Evolutionary conservation across 768 basidiomycete genomes (phyloP), one percentile per base, ranked within the genome.

Genomic region (Pseudohyphozyma bogoriensis): DNA sequence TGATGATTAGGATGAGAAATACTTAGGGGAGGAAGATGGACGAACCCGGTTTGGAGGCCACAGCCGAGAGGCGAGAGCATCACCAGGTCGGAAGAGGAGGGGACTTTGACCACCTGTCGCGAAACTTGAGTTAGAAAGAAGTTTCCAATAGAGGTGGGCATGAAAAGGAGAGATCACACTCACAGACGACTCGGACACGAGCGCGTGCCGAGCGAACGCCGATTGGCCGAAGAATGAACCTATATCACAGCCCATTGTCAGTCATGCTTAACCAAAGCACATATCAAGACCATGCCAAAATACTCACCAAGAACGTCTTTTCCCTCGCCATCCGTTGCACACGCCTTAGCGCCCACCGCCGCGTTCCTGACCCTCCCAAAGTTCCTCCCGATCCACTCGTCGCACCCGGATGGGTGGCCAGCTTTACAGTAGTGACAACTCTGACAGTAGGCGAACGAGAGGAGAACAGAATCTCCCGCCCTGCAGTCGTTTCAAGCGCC

Each of bases 151-250:
- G n/a, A n/a, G n/a, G 22, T 26, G 15, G 10, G 4, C 16, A 6
- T 4, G n/a, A 24, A n/a, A 7, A 13, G 18, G 40, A 42, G 7
- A 15, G n/a, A n/a, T n/a, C 9, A 42, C 31, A 28, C 54, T 54
- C 35, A 70, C 66, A 56, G 61, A 51, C 9, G 65, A 63, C 22
- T 64, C 69, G 32, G 51, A 42, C 16, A 66, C 69, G 18, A 70
- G 37, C 8, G 65, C 62, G 26, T 70, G 67, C 11, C 63, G 56
- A 0, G 56, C 69, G 31, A 70, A 56, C 13, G 65, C 36, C 4
- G 59, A 62, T 29, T 71, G 70, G 4, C 70, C 70, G 47, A 71
- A 71, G 60, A 71, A 71, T n/a, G 62, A 56, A 13, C 63, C 55
- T 37, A 42, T 51, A 2, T 26, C 24, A 28, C 35, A 33, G 45